phyloP scores from a whole-genome alignment of 78 protist species.

The Bodo saltans region DNA sequence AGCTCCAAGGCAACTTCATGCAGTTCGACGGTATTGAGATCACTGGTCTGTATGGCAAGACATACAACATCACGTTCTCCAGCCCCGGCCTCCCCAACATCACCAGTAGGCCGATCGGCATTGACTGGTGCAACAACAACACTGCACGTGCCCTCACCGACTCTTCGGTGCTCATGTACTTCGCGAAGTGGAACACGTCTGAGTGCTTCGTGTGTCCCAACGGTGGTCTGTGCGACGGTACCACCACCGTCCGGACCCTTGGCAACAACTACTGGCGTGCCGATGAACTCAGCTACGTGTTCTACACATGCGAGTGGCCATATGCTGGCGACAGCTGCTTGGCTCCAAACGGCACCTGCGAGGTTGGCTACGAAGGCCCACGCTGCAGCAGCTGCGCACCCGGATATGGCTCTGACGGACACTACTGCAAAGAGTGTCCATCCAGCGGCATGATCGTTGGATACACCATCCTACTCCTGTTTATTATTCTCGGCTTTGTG shows the following conservation, averaged over 20 bases:
- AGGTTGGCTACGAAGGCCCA: slow-evolving; percentile 2
- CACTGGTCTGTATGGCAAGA: neutral
- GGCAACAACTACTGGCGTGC: neutral
- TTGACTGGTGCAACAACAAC: neutral
- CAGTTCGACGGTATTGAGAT: neutral
- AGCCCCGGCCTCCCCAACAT: neutral
- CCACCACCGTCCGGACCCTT: neutral
- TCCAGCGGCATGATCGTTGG: neutral
- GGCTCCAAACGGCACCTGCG: neutral
- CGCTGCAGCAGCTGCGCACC: neutral
- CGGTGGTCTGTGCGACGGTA: slow-evolving; percentile 11
- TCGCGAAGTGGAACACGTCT: neutral
- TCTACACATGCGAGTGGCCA: neutral
- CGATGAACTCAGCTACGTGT: neutral
- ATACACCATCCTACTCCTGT: neutral
- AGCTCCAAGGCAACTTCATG: neutral
- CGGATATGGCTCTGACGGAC: neutral
- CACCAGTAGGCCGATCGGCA: neutral
- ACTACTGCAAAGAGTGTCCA: neutral
- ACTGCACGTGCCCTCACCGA: neutral
- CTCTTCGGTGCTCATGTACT: neutral
- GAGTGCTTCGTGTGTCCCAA: slow-evolving; percentile 6
- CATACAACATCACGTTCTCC: neutral
- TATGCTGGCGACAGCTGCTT: neutral
- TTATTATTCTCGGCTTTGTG: neutral